Base-by-base conservation (phyloP, 352 stramenopile genomes). In the Thraustochytrium striatum region DNA sequence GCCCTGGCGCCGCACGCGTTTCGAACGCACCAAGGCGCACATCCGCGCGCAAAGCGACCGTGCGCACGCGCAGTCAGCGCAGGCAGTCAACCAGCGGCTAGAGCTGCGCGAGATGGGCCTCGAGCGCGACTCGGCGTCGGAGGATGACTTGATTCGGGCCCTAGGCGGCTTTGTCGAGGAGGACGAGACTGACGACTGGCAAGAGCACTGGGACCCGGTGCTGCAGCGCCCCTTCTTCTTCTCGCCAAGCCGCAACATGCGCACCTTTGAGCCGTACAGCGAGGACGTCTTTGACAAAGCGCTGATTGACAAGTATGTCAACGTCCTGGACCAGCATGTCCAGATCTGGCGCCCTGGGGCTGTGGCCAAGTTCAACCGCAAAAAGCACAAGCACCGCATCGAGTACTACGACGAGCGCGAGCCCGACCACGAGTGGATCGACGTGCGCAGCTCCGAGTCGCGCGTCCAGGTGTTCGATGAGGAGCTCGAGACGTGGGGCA, bases 391-490 rank as follows among this genome's bases (percentile, higher is more conserved):
- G 62, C 82, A 82, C 32, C 61, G 82, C 25, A 61, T 85, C 53
- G 69, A 82, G 21, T 85, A 84, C 44, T 55, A 73, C 50, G 78
- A 84, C 41, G 43, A 30, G 3, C 11, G 43, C 30, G n/a, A 61
- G 19, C 44, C 21, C 3, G 65, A 75, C 41, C 80, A 85, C 72
- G 72, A 84, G 32, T 85, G 82, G 82, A 53, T 85, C 35, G 36
- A 85, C 44, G 41, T 85, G 5, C 41, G 81, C 8, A 41, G 43
- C 3, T 33, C 81, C 19, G 50, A 81, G 47, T 44, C 72, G 2
- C 41, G 81, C 28, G 19, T 85, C n/a, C 79, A 84, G 53, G 33
- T 85, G 2, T 84, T 59, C 33, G 72, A 85, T 39, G 55, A 50
- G 21, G 30, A 70, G n/a, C 41, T 53, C 13, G 36, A 75, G 11